Percentiles rank a stretch among this genome's conserved stretches.
Evolutionary conservation across 179 eudicot species (phyloP).

Genomic region (Spergularia azorica): DNA sequence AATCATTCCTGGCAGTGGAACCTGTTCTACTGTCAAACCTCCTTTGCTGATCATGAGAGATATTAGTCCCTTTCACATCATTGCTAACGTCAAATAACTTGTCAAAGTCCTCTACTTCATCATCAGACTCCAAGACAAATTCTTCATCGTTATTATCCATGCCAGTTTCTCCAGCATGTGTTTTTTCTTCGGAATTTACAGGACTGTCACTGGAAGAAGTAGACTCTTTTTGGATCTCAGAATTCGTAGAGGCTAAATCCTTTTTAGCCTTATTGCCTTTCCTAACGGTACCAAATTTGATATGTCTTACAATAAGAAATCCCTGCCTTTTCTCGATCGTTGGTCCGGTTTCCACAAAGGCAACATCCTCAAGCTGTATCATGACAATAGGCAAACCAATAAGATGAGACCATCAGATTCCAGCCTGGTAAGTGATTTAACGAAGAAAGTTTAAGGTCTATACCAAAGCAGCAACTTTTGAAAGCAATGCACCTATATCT

Average conservation of each 20-base stretch:
- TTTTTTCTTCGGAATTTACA: slow-evolving; percentile 19
- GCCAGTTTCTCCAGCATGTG: slow-evolving; percentile 31
- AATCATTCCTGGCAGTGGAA: slow-evolving; percentile 4
- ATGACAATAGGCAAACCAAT: slow-evolving; percentile 6
- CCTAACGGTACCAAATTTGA: slow-evolving; percentile 69
- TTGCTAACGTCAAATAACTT: slow-evolving; percentile 27
- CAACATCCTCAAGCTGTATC: slow-evolving; percentile 65
- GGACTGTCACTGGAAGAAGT: slow-evolving; percentile 10
- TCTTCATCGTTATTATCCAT: slow-evolving; percentile 27
- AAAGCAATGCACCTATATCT: slow-evolving; percentile 46
- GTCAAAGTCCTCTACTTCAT: slow-evolving; percentile 26
- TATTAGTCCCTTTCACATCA: not conserved
- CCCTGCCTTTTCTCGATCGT: slow-evolving; percentile 53
- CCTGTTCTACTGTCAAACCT: slow-evolving; percentile 13
- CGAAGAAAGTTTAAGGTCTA: slow-evolving; percentile 11
- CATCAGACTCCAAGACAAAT: slow-evolving; percentile 36
- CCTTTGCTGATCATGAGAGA: slow-evolving; percentile 13
- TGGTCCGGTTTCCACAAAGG: slow-evolving; percentile 62
- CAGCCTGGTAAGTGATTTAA: not conserved
- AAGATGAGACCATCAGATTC: not conserved
- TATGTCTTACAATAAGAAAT: slow-evolving; percentile 58
- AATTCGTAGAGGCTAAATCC: slow-evolving; percentile 16
- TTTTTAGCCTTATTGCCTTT: slow-evolving; percentile 55
- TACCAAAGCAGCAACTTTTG: slow-evolving; percentile 65
- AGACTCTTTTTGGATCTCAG: slow-evolving; percentile 17